Percentiles rank a stretch among this genome's conserved stretches.
phyloP scores from a whole-genome alignment of 768 basidiomycete genomes.

The Suillus decipiens region DNA sequence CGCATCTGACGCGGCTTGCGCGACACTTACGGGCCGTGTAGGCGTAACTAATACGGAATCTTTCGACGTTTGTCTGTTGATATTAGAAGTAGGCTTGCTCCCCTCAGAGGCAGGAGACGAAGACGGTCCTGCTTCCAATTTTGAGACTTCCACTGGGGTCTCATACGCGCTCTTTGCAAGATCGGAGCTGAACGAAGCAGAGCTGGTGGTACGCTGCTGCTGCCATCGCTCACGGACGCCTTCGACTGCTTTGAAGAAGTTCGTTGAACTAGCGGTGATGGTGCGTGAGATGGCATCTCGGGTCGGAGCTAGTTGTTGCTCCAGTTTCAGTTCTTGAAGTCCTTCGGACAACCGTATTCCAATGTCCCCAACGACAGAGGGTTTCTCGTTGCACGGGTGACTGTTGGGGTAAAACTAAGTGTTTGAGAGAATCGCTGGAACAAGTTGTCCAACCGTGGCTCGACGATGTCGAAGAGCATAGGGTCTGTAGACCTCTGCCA shows the following conservation, averaged over 20 bases:
- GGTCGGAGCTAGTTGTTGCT: constrained; percentile 92
- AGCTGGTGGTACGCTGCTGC: constrained; percentile 38
- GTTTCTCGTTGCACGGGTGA: constrained; percentile 92
- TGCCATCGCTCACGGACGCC: constrained; percentile 80
- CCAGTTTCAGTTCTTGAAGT: constrained; percentile 89
- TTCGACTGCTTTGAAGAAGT: constrained; percentile 88
- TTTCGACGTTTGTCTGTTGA: constrained; percentile 25
- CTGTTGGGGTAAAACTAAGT: constrained; percentile 39
- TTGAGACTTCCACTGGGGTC: constrained; percentile 31
- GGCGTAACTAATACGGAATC: constrained; percentile 24
- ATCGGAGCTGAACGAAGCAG: constrained; percentile 28
- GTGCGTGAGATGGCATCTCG: constrained; percentile 86
- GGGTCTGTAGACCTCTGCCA: constrained; percentile 94
- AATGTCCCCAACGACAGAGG: constrained; percentile 87
- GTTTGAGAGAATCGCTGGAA: neutral
- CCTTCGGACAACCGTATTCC: constrained; percentile 91
- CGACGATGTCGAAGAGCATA: constrained; percentile 91
- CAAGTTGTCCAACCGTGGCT: constrained; percentile 64
- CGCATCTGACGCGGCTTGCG: constrained; percentile 35
- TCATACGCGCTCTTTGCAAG: constrained; percentile 20
- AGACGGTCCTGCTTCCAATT: constrained; percentile 27
- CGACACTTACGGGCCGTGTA: constrained; percentile 27
- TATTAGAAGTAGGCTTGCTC: constrained; percentile 17
- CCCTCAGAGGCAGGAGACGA: constrained; percentile 14
- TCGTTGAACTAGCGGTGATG: constrained; percentile 69